These are phyloP conservation scores for Nannochloropsis salina DNA, from an alignment of 108 stramenopile species.

Conservation along the genomic window DNA sequence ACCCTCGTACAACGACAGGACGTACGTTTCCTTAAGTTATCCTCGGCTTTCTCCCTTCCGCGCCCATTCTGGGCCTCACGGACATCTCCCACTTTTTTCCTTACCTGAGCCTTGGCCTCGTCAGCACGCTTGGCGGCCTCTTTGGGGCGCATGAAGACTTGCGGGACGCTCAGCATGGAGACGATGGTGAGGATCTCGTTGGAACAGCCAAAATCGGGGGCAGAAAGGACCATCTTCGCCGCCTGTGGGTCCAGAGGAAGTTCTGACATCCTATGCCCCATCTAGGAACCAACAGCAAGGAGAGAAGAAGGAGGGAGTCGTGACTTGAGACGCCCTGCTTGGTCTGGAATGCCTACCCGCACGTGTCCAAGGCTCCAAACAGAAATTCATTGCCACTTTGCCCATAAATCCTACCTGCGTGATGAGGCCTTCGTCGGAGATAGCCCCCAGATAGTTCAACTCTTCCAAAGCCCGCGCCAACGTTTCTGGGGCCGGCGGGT, in stretches of 20 bases:
- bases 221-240: conserved; percentile 84
- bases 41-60: background rate
- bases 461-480: conserved; percentile 96
- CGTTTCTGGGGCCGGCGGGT: conserved; percentile 98
- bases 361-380: background rate
- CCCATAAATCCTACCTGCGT: conserved; percentile 59
- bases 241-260: conserved; percentile 84
- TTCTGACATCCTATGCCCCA: conserved; percentile 95
- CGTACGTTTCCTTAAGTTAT: too few species aligned
- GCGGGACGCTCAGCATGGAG: conserved; percentile 87
- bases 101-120: conserved; percentile 77
- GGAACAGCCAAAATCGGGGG: conserved; percentile 91
- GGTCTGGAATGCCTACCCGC: background rate
- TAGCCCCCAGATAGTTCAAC: conserved; percentile 91
- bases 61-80: background rate
- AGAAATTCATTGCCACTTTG: background rate
- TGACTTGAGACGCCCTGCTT: background rate
- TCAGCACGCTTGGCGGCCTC: conserved; percentile 89
- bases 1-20: too few species aligned
- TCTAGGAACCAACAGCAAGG: background rate
- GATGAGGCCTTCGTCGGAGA: conserved; percentile 94
- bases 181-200: conserved; percentile 92
- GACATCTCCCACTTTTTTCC: background rate
- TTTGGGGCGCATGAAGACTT: conserved; percentile 91
- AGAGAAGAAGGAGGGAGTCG: background rate